phyloP scores from a whole-genome alignment of 768 basidiomycete species.

The Leccinum fibrillosum region DNA sequence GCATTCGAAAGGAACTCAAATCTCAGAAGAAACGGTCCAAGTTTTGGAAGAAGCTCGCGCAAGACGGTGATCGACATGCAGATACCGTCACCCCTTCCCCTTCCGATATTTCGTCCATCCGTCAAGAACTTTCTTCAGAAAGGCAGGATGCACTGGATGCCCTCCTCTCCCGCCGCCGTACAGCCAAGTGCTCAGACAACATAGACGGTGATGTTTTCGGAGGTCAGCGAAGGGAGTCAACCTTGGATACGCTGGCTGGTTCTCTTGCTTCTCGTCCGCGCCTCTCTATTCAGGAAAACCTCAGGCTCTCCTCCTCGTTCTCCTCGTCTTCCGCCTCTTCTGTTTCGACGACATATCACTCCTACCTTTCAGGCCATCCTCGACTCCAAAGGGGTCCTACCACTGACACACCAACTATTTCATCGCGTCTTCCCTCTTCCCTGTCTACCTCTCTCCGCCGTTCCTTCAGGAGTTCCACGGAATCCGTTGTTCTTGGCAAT shows the following conservation, averaged over 20 bases:
- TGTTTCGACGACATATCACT: constrained; percentile 18
- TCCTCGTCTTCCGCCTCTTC: constrained; percentile 21
- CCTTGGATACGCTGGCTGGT: constrained; percentile 19
- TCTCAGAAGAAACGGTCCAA: constrained; percentile 41
- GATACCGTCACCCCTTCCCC: constrained; percentile 27
- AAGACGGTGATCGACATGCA: constrained; percentile 25
- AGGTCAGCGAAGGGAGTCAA: constrained; percentile 11
- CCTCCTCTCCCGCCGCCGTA: constrained; percentile 30
- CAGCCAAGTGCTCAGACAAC: constrained; percentile 8
- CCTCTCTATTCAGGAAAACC: constrained; percentile 10
- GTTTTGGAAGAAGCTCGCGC: constrained; percentile 46
- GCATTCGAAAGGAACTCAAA: constrained; percentile 42
- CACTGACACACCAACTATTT: constrained; percentile 18
- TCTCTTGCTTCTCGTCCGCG: constrained; percentile 26
- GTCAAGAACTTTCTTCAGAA: constrained; percentile 21
- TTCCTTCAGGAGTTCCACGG: constrained; percentile 19
- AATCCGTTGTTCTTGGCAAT: constrained; percentile 26
- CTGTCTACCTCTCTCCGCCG: constrained; percentile 22
- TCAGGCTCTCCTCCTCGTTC: constrained; percentile 15
- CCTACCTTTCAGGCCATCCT: constrained; percentile 12
- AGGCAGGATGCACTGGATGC: constrained; percentile 37
- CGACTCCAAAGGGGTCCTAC: constrained; percentile 1
- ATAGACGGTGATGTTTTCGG: constrained; percentile 25
- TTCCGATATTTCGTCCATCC: constrained; percentile 30
- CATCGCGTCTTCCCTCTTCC: constrained; percentile 11